Percentiles rank a stretch among this genome's conserved stretches.
phyloP scores from a whole-genome alignment of 148 eudicot genomes.

The Chenopodium berlandieri region DNA sequence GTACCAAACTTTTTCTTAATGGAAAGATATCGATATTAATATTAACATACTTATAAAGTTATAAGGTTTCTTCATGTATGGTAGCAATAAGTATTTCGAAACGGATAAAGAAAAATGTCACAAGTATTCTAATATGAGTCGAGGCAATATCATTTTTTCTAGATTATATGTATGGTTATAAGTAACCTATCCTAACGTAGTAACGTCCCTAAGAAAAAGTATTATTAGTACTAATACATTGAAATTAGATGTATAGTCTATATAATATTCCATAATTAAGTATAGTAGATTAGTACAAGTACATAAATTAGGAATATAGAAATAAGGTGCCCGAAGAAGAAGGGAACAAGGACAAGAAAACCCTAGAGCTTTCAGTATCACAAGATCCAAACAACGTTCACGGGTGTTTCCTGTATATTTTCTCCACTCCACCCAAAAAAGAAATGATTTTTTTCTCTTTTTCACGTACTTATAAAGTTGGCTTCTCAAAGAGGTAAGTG shows the following conservation, averaged over 20 bases:
- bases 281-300: neutral
- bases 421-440: neutral
- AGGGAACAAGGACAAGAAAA: constrained; percentile 26
- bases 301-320: neutral
- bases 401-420: constrained; percentile 24
- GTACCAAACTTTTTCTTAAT: no score
- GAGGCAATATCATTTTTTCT: neutral
- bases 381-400: constrained; percentile 38
- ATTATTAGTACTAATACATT: neutral
- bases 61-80: no score
- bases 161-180: neutral
- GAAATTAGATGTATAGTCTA: no score
- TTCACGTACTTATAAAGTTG: neutral
- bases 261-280: neutral
- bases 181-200: neutral
- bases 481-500: constrained; percentile 5
- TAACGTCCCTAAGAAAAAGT: neutral
- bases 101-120: no score
- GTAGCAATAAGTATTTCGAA: no score
- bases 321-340: constrained; percentile 2
- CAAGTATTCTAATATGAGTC: no score
- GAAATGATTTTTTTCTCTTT: neutral
- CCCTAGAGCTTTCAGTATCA: constrained; percentile 8
- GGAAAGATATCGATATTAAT: no score
- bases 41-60: no score